These are phyloP conservation scores for Candida sithepensis DNA, from an alignment of 805 yeast genomes.

Conservation along the genomic window DNA sequence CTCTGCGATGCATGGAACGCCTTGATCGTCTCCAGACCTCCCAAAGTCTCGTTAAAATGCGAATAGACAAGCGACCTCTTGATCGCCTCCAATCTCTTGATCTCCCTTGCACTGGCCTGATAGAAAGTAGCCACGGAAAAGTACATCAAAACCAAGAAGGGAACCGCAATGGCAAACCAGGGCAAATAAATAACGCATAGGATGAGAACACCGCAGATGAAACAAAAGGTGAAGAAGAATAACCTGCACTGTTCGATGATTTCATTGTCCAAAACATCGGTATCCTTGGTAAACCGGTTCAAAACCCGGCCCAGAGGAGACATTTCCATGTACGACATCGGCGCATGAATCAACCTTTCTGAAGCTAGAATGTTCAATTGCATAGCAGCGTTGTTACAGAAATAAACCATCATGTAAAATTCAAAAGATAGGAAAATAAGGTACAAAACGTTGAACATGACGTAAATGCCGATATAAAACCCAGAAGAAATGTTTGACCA, in stretches of 20 bases:
- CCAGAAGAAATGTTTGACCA: conserved; percentile 43
- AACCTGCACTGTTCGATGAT: conserved; percentile 67
- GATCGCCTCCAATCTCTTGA: conserved; percentile 71
- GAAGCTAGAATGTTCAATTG: conserved; percentile 60
- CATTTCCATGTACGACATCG: conserved; percentile 79
- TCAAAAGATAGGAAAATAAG: conserved; percentile 45
- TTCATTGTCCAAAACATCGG: conserved; percentile 79
- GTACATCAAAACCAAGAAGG: conserved; percentile 47
- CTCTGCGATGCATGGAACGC: conserved; percentile 44
- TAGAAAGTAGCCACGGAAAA: conserved; percentile 50
- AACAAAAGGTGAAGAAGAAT: conserved; percentile 47
- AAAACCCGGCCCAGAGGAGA: conserved; percentile 86
- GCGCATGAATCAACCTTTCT: conserved; percentile 61
- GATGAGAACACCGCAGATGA: conserved; percentile 28
- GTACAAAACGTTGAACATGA: conserved; percentile 48
- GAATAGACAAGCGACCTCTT: conserved; percentile 69
- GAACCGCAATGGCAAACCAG: conserved; percentile 63
- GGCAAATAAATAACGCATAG: conserved; percentile 49
- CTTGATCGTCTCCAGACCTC: conserved; percentile 65
- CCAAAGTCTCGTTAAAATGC: conserved; percentile 64
- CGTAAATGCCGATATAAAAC: conserved; percentile 71
- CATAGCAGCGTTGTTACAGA: conserved; percentile 52
- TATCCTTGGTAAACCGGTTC: conserved; percentile 83
- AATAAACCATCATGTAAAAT: conserved; percentile 45
- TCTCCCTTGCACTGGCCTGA: conserved; percentile 69